Evolutionary conservation across 2,329 filamentous ascomycete species (phyloP), one percentile per base, ranked within the genome.

Genomic region (Fusarium paranaense): DNA sequence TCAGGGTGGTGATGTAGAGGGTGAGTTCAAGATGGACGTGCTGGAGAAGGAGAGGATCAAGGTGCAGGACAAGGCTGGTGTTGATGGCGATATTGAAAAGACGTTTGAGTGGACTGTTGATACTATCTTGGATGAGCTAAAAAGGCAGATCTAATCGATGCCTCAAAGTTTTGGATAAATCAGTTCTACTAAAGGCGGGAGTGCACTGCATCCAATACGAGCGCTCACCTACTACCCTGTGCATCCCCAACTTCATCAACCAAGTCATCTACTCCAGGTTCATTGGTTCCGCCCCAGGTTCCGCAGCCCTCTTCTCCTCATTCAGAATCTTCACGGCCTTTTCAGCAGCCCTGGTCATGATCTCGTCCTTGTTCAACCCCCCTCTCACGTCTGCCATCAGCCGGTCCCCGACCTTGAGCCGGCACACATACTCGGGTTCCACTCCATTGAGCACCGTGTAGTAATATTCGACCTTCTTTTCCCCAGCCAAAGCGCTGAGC

Each of bases 21-120:
- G 89, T 0, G 78, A 83, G 56, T 79, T 91, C 11, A 85, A 89
- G 45, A 80, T 83, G 20, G 82, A 85, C 1, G 85, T 87, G 57
- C 81, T 90, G 74, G 70, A 74, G 27, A 80, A 80, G 65, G 83
- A 85, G 75, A 83, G 81, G 25, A 89, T 90, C 50, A 77, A 82
- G 70, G 89, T 88, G 18, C 87, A 90, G 66, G 81, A 83, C 1
- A 85, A 82, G 14, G 84, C 71, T 9, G 83, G 80, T 3, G 69
- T 87, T 22, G 87, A 91, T 78, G 83, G 86, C 10, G 87, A 90
- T 67, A 91, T 95, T 88, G 86, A 85, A 72, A 85, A 87, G 64
- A 87, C 90, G 33, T 82, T 95, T 72, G 85, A 86, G 61, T 95
- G 94, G 94, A 90, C 91, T 1, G 92, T 94, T 2, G 87, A 90